phyloP scores from a whole-genome alignment of 2,329 filamentous ascomycete species.

The Stenocarpella maydis region DNA sequence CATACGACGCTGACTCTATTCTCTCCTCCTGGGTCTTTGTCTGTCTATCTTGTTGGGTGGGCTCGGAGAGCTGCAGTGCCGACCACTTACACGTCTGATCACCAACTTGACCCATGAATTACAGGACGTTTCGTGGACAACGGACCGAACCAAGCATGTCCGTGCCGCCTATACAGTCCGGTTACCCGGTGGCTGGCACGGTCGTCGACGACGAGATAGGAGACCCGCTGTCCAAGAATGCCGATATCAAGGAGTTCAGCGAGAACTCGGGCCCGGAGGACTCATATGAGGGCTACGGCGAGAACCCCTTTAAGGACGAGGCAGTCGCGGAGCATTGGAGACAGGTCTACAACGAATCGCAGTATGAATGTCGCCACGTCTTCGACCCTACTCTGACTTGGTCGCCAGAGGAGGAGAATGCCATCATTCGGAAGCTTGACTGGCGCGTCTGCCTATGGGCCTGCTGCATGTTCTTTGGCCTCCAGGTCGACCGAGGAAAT shows the following conservation, averaged over 20 bases:
- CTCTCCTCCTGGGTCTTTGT: not conserved
- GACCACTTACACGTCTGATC: not conserved
- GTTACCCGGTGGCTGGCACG: slow-evolving; percentile 12
- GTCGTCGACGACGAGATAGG: slow-evolving; percentile 11
- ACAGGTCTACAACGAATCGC: slow-evolving; percentile 45
- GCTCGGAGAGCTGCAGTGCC: not conserved
- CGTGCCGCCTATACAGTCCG: slow-evolving; percentile 8
- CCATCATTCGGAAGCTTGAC: slow-evolving; percentile 57
- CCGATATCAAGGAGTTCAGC: slow-evolving; percentile 10
- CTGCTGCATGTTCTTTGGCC: slow-evolving; percentile 68
- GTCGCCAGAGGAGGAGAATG: slow-evolving; percentile 61
- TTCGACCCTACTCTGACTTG: slow-evolving; percentile 63
- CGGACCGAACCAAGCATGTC: slow-evolving; percentile 18
- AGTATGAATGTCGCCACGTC: slow-evolving; percentile 63
- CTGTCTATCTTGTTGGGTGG: not conserved
- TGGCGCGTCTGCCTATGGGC: slow-evolving; percentile 52
- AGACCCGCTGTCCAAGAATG: slow-evolving; percentile 5
- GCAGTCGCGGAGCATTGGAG: slow-evolving; percentile 45
- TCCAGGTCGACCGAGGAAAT: slow-evolving; percentile 69
- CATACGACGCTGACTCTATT: not conserved
- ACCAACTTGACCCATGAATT: not conserved
- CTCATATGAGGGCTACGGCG: not conserved
- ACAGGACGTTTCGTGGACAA: slow-evolving; percentile 1
- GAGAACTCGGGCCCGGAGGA: slow-evolving; percentile 31
- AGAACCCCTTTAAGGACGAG: slow-evolving; percentile 45